Evolutionary conservation across 2,329 filamentous ascomycete genomes (phyloP), one percentile per base, ranked within the genome.

Genomic region (Talaromyces verruculosus): DNA sequence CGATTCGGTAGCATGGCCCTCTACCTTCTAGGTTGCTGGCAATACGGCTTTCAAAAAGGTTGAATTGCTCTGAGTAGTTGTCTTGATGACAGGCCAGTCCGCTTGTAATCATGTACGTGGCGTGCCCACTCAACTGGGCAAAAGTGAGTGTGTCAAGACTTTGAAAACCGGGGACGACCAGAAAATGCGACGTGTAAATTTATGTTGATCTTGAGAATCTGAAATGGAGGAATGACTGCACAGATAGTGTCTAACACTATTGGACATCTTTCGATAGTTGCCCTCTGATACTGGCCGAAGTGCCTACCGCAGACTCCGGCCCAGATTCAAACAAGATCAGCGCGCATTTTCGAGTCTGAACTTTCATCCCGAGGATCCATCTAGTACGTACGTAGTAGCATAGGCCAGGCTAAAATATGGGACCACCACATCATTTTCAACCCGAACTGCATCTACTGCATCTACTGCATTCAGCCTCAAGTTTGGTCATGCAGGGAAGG

Each of bases 401-500:
- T 19, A 19, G 19, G 8, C 19, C n/a, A 22, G 19, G 51, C n/a
- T 22, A 37, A 55, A 22, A 35, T 25, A 55, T 35, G 51, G 28
- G 19, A 22, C 47, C 13, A 51, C 2, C 53, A 13, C 11, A 57
- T 22, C n/a, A 6, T 37, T 15, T 37, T 39, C n/a, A 33, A 37
- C n/a, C 7, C 33, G 11, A 35, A 19, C 30, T 35, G 51, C n/a
- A 55, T 35, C 47, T 17, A 28, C 11, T 30, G 22, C 22, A 22
- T 22, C 22, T 22, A 22, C 22, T 53, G 49, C 49, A 53, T 57
- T 57, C 53, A 57, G 53, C 53, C 53, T 57, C 53, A 37, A 57
- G 5, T 15, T 39, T 37, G n/a, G 33, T 25, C 30, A 55, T 55
- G 51, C 51, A 55, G 57, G 19, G 37, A 41, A 19, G 17, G 15